A percentile compares a stretch with the other conserved stretches of the same genome.
Evolutionary conservation across 441 rosid species (phyloP).

Genomic region (Mallotus japonicus): DNA sequence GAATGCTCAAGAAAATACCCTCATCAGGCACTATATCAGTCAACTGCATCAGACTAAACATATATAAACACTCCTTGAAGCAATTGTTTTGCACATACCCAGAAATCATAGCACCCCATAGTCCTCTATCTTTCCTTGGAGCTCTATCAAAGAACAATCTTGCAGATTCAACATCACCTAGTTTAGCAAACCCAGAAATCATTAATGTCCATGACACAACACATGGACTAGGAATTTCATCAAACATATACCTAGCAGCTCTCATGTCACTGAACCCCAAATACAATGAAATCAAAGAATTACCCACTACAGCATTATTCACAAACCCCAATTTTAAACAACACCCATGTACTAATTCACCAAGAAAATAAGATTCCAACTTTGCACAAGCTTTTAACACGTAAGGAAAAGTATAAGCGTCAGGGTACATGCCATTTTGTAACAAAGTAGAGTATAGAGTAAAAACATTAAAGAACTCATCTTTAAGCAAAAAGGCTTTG

Average conservation of each 20-base stretch:
- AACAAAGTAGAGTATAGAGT: conserved; percentile 29
- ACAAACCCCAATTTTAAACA: conserved; percentile 39
- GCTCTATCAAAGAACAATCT: conserved; percentile 42
- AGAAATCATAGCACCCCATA: conserved; percentile 57
- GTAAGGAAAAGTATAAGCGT: conserved; percentile 48
- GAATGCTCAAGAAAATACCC: conserved; percentile 36
- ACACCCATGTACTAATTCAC: conserved; percentile 41
- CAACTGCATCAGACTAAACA: conserved; percentile 46
- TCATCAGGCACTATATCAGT: conserved; percentile 37
- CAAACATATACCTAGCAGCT: conserved; percentile 38
- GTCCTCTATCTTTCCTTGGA: conserved; percentile 40
- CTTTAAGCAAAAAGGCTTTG: conserved; percentile 40
- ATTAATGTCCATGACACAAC: conserved; percentile 47
- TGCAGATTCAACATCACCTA: conserved; percentile 41
- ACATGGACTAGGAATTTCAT: conserved; percentile 35
- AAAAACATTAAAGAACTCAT: conserved; percentile 21
- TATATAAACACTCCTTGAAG: conserved; percentile 41
- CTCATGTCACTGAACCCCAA: conserved; percentile 29
- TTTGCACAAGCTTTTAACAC: conserved; percentile 45
- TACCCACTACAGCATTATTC: conserved; percentile 45
- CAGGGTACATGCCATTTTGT: conserved; percentile 34
- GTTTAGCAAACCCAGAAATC: conserved; percentile 47
- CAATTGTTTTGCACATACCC: conserved; percentile 47
- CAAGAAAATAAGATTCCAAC: conserved; percentile 28
- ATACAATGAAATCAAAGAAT: conserved; percentile 44